These are phyloP conservation scores for Pestalotiopsis fici DNA, from an alignment of 2,329 filamentous ascomycete genomes.

Conservation along the genomic window DNA sequence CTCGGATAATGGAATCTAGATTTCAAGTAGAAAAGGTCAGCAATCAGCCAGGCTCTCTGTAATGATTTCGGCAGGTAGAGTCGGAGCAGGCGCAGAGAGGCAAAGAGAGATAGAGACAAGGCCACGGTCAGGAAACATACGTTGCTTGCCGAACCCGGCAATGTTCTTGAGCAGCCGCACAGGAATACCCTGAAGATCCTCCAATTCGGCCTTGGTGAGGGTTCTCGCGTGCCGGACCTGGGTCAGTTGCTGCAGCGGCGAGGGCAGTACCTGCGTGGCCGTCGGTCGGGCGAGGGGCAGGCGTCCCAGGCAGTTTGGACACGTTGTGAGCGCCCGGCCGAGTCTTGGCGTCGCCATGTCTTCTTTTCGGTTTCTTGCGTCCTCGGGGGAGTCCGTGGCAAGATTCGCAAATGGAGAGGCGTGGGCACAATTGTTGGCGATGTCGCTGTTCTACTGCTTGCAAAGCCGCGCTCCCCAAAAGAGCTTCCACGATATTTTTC, in stretches of 20 bases:
- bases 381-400: not conserved
- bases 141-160: conserved; percentile 38
- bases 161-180: conserved; percentile 45
- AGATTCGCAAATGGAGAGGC: not conserved
- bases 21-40: not conserved
- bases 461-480: not conserved
- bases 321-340: conserved; percentile 24
- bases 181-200: conserved; percentile 40
- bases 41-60: not conserved
- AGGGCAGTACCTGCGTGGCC: conserved; percentile 11
- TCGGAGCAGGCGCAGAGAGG: too few species aligned
- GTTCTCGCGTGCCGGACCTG: conserved; percentile 30
- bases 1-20: conserved; percentile 34
- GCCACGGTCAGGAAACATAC: conserved; percentile 20
- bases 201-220: conserved; percentile 34
- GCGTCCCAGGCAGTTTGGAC: conserved; percentile 31
- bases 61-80: not conserved
- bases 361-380: not conserved
- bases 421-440: not conserved
- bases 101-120: too few species aligned
- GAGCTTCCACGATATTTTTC: not conserved
- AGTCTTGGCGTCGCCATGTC: conserved; percentile 14
- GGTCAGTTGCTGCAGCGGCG: conserved; percentile 28
- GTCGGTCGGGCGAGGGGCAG: conserved; percentile 20
- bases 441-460: not conserved